These are phyloP conservation scores for Oidium heveae DNA, from an alignment of 2,329 filamentous ascomycete genomes.

Conservation along the genomic window DNA sequence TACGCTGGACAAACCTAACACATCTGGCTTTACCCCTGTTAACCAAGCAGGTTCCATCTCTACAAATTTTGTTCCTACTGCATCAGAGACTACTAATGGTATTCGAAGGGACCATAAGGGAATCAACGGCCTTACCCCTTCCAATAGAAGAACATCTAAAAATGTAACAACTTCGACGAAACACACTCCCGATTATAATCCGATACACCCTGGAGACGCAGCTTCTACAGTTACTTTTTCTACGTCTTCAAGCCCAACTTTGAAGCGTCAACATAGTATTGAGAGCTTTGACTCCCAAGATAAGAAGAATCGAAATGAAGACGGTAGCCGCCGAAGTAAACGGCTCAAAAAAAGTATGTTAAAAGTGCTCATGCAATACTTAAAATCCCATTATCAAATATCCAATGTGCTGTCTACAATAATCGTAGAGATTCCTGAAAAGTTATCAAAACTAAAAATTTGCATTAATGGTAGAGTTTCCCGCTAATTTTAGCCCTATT, in stretches of 20 bases:
- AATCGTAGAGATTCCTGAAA: constrained; percentile 1
- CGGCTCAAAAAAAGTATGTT: constrained; percentile 60
- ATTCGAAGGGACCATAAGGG: constrained; percentile 24
- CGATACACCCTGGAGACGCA: constrained; percentile 23
- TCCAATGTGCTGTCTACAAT: constrained; percentile 1
- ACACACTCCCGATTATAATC: constrained; percentile 37
- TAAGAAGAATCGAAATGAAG: constrained; percentile 19
- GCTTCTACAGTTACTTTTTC: constrained; percentile 25
- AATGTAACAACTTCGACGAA: constrained; percentile 38
- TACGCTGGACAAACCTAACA: constrained; percentile 4
- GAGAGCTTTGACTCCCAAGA: constrained; percentile 18
- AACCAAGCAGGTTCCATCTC: constrained; percentile 33
- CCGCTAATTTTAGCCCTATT: constrained; percentile 16
- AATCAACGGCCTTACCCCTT: constrained; percentile 23
- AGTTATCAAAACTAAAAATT: constrained; percentile 3
- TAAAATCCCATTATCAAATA: neutral
- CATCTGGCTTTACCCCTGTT: constrained; percentile 17
- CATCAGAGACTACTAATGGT: constrained; percentile 28
- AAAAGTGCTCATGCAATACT: neutral
- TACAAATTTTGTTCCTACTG: constrained; percentile 29
- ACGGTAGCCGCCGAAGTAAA: constrained; percentile 63
- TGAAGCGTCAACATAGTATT: constrained; percentile 56
- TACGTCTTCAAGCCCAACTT: constrained; percentile 20
- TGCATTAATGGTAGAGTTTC: constrained; percentile 5
- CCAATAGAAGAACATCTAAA: constrained; percentile 23